Evolutionary conservation across 2,329 filamentous ascomycete genomes (phyloP).

Genomic region (Botrytis sinoallii): DNA sequence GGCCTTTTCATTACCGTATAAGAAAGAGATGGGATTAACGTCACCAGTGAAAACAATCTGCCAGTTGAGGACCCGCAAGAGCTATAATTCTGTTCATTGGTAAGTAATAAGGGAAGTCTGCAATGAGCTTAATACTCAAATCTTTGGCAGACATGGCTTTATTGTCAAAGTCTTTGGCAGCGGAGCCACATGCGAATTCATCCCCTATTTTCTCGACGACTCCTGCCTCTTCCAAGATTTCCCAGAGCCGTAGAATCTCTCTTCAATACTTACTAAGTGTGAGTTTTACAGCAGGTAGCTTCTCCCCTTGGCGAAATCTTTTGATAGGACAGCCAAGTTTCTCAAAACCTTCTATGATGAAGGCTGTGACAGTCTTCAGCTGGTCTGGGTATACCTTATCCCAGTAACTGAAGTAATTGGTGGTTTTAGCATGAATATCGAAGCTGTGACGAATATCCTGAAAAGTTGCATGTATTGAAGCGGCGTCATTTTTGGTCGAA

Average conservation of each 20-base stretch:
- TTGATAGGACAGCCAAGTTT: slow-evolving; percentile 33
- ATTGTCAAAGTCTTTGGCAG: not conserved
- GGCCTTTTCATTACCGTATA: slow-evolving; percentile 28
- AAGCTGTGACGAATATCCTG: not conserved
- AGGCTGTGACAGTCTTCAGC: slow-evolving; percentile 33
- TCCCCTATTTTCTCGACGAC: slow-evolving; percentile 18
- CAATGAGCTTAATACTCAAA: slow-evolving; percentile 33
- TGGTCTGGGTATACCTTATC: slow-evolving; percentile 30
- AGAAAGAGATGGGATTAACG: slow-evolving; percentile 26
- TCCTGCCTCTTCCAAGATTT: slow-evolving; percentile 31
- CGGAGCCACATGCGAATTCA: slow-evolving; percentile 17
- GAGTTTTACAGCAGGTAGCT: slow-evolving; percentile 22
- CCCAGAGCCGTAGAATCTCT: slow-evolving; percentile 31
- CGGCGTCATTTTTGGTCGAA: too few species aligned
- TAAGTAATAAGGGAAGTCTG: slow-evolving; percentile 37
- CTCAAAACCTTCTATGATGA: slow-evolving; percentile 36
- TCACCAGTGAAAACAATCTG: slow-evolving; percentile 27
- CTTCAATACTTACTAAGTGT: slow-evolving; percentile 31
- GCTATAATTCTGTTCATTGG: slow-evolving; percentile 21
- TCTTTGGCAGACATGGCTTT: slow-evolving; percentile 6
- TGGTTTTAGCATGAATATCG: not conserved
- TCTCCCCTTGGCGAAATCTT: slow-evolving; percentile 23
- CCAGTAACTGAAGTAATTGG: not conserved
- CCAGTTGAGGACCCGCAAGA: slow-evolving; percentile 24
- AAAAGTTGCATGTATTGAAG: not conserved